Evolutionary conservation across 2,329 filamentous ascomycete genomes (phyloP), one percentile per base, ranked within the genome.

Genomic region (Neobulgaria alba): DNA sequence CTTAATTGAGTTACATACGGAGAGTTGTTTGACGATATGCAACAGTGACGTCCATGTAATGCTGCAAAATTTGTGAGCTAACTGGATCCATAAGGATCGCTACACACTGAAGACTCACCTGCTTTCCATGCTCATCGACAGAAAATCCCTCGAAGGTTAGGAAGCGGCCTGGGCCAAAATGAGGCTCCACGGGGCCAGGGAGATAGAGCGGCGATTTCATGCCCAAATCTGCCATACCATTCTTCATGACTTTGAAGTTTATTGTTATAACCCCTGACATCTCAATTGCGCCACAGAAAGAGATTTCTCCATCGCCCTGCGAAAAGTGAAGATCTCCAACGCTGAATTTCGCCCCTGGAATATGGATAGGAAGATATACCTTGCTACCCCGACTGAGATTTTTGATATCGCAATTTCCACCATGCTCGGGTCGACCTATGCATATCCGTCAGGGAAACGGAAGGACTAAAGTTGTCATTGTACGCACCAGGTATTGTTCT

Each of bases 191-290:
- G 0, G 87, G 86, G 0, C 88, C 88, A 0, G 87, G 86, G 23
- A 86, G 73, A 66, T 89, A 95, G 38, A 95, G 84, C 0, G 88
- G 88, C 5, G 76, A 82, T 61, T 87, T 89, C 65, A 93, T 79
- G 0, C 72, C 81, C 38, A 94, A 64, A 23, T 86, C 73, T 33
- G 69, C 70, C 57, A 93, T 73, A 15, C 88, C 89, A 49, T 77
- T 73, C 61, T 92, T 93, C 69, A 95, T 79, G 12, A 95, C 83
- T 36, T 76, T 79, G 68, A 94, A 89, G 56, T 92, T 94, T 62
- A 95, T 75, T 2, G 88, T 95, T 53, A 95, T 94, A 32, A 86
- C 69, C 3, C 88, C 88, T 0, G 88, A 86, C 85, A 95, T 95
- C 62, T 95, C 89, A 54, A 95, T 95, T 4, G 88, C 89, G 15